phyloP scores from a whole-genome alignment of 225 moss, liverwort and hornwort genomes.

The Takakia lepidozioides region DNA sequence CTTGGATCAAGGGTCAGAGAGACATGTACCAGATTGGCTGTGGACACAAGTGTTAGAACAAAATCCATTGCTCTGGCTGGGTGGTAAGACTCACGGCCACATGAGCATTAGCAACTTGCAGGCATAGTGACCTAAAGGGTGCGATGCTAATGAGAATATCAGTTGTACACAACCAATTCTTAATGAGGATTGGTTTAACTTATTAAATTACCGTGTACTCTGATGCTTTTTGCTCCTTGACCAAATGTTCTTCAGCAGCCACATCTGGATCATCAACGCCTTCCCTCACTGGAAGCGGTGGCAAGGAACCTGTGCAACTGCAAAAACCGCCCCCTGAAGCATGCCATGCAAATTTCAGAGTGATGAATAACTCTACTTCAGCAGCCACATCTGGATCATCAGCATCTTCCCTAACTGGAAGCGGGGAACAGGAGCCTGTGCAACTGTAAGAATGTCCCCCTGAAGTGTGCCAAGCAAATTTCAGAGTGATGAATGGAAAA shows the following conservation, averaged over 20 bases:
- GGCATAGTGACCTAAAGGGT: too few relatives aligned
- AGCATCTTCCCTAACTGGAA: constrained; percentile 34
- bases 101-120: too few relatives aligned
- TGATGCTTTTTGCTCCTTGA: constrained; percentile 55
- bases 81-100: too few relatives aligned
- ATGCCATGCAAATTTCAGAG: neutral
- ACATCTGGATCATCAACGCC: constrained; percentile 77
- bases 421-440: constrained; percentile 39
- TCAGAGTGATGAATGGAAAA: too few relatives aligned
- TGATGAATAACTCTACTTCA: constrained; percentile 67
- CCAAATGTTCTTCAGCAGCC: constrained; percentile 53
- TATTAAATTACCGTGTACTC: constrained; percentile 20
- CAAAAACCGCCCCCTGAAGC: constrained; percentile 71
- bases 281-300: constrained; percentile 41
- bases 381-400: constrained; percentile 74
- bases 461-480: constrained; percentile 11
- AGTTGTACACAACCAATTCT: too few relatives aligned
- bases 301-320: constrained; percentile 44
- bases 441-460: constrained; percentile 77
- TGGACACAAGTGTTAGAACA: too few relatives aligned
- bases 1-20: too few relatives aligned
- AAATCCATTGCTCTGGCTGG: too few relatives aligned
- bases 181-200: too few relatives aligned
- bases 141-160: too few relatives aligned
- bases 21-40: too few relatives aligned